Evolutionary conservation across 495 filamentous ascomycete genomes (phyloP).

Genomic region (Daldinia vernicosa): DNA sequence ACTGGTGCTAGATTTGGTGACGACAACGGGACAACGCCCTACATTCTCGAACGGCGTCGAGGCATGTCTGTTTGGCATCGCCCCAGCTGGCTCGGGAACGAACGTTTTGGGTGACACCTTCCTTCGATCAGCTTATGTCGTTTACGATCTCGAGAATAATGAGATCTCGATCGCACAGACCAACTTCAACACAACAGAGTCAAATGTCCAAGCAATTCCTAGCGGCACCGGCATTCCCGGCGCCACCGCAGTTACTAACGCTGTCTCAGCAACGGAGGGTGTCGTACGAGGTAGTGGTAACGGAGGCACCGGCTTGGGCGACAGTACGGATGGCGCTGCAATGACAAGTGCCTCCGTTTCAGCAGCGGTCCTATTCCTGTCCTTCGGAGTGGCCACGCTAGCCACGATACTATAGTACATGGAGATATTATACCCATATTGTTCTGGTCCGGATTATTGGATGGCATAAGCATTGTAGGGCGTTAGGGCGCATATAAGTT

Average conservation of each 20-base stretch:
- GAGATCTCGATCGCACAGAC: constrained; percentile 88
- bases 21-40: constrained; percentile 56
- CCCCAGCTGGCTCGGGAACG: constrained; percentile 70
- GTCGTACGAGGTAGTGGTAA: constrained; percentile 32
- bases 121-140: constrained; percentile 88
- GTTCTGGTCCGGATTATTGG: constrained; percentile 18
- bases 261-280: constrained; percentile 65
- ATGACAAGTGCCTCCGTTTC: constrained; percentile 12
- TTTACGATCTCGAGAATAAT: constrained; percentile 89
- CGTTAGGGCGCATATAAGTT: constrained; percentile 17
- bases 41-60: constrained; percentile 68
- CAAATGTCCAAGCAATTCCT: constrained; percentile 76
- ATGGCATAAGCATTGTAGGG: constrained; percentile 33
- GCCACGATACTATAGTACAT: constrained; percentile 15
- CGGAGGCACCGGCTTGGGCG: constrained; percentile 32
- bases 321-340: constrained; percentile 9
- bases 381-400: constrained; percentile 22
- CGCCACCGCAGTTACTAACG: constrained; percentile 71
- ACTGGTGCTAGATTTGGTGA: constrained; percentile 73
- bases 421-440: neutral
- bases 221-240: constrained; percentile 72
- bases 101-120: constrained; percentile 91
- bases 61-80: constrained; percentile 80
- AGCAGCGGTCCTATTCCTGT: constrained; percentile 17
- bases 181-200: constrained; percentile 75